phyloP scores from a whole-genome alignment of 805 yeast species.

The Yarrowia sp. region DNA sequence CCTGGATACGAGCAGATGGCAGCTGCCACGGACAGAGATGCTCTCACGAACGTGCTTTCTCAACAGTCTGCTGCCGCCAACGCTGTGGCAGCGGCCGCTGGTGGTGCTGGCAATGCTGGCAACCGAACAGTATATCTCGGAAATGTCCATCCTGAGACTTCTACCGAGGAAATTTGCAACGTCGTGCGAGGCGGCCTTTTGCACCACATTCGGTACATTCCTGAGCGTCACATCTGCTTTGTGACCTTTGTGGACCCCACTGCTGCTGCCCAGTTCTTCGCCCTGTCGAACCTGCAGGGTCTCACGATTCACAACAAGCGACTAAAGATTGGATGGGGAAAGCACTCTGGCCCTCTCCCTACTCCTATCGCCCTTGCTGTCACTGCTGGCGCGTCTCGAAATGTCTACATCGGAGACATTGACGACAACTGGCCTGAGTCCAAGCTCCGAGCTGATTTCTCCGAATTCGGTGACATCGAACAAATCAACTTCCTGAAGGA shows the following conservation, averaged over 20 bases:
- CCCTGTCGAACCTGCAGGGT: slow-evolving; percentile 89
- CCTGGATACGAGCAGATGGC: slow-evolving; percentile 83
- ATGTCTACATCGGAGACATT: slow-evolving; percentile 82
- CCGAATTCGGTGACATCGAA: slow-evolving; percentile 88
- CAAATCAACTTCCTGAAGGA: slow-evolving; percentile 85
- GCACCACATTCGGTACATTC: slow-evolving; percentile 74
- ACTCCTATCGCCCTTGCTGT: slow-evolving; percentile 86
- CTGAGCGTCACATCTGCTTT: slow-evolving; percentile 88
- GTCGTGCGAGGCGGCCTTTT: slow-evolving; percentile 93
- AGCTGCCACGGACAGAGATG: slow-evolving; percentile 60
- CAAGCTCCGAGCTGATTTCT: slow-evolving; percentile 68
- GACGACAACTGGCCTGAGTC: slow-evolving; percentile 47
- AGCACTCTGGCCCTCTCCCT: slow-evolving; percentile 88
- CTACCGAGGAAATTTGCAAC: slow-evolving; percentile 90
- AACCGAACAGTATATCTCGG: slow-evolving; percentile 92
- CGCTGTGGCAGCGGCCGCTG: slow-evolving; percentile 92
- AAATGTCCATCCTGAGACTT: slow-evolving; percentile 80
- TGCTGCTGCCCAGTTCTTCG: slow-evolving; percentile 96
- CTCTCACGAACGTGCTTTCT: slow-evolving; percentile 52
- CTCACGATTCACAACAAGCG: slow-evolving; percentile 79
- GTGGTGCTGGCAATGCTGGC: slow-evolving; percentile 88
- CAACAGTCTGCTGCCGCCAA: slow-evolving; percentile 97
- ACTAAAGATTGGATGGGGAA: slow-evolving; percentile 96
- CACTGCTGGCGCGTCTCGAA: slow-evolving; percentile 89
- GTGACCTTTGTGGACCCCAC: slow-evolving; percentile 94